phyloP scores from a whole-genome alignment of 2,329 filamentous ascomycete genomes.

The Colletotrichum navitas region DNA sequence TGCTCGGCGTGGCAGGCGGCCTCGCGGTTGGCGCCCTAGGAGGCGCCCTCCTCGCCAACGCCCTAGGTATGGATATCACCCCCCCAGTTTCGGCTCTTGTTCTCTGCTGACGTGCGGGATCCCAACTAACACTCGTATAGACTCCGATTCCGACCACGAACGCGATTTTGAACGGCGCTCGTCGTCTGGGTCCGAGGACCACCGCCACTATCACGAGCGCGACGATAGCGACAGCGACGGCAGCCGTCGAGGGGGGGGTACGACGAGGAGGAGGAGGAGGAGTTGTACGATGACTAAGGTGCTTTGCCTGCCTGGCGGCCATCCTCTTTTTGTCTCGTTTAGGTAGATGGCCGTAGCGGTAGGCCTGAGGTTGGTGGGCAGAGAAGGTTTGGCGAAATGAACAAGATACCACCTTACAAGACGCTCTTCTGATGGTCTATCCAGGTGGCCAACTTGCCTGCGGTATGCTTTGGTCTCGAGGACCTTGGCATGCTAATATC shows the following conservation, averaged over 20 bases:
- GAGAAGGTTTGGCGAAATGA: neutral
- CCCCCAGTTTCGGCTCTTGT: neutral
- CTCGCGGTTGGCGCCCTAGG: slow-evolving; percentile 68
- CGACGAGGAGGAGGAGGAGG: slow-evolving; percentile 46
- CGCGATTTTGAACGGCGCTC: slow-evolving; percentile 21
- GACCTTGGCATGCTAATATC: neutral
- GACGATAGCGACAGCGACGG: slow-evolving; percentile 1
- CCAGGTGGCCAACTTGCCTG: neutral
- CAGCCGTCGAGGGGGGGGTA: slow-evolving; percentile 55
- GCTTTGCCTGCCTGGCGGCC: neutral
- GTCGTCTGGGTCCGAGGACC: slow-evolving; percentile 40
- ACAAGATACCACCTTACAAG: neutral
- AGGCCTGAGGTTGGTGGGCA: neutral
- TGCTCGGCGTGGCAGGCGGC: slow-evolving; percentile 69
- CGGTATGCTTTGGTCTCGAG: neutral
- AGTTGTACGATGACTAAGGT: slow-evolving; percentile 40
- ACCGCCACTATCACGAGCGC: slow-evolving; percentile 18
- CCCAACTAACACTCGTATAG: neutral
- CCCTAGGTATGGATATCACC: slow-evolving; percentile 61
- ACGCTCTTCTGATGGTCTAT: neutral
- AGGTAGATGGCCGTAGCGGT: neutral
- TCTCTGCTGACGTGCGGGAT: neutral
- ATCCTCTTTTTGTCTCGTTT: neutral
- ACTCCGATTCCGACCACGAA: slow-evolving; percentile 33
- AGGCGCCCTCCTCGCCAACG: slow-evolving; percentile 68